Conservation (phyloP, 1,284 basidiomycete genomes). For the Ceratobasidium sp. region DNA sequence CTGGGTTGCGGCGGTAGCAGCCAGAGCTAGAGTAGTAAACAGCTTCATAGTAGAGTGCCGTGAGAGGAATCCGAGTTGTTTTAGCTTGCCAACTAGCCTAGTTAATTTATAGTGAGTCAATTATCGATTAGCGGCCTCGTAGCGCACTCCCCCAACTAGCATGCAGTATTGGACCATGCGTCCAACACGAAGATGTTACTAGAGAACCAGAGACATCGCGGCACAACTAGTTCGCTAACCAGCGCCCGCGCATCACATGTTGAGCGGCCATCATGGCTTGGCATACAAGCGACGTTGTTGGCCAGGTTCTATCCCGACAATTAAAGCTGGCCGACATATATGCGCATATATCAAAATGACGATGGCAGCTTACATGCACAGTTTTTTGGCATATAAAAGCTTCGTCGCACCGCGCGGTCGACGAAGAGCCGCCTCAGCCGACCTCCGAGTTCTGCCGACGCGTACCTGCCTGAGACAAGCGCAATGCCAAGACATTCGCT, state of each 20-base stretch:
- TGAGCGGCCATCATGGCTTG: not conserved
- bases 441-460: conserved; percentile 34
- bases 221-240: not conserved
- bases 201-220: conserved; percentile 5
- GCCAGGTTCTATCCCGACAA: conserved; percentile 16
- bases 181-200: conserved; percentile 36
- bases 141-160: not conserved
- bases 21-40: conserved; percentile 16
- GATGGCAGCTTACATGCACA: conserved; percentile 13
- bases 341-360: conserved; percentile 33
- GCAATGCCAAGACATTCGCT: not conserved
- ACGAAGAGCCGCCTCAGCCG: too few relatives aligned
- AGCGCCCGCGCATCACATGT: conserved; percentile 1
- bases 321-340: not conserved
- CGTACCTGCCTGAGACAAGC: conserved; percentile 2
- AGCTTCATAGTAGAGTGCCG: conserved; percentile 28
- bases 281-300: not conserved
- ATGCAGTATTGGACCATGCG: conserved; percentile 33
- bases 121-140: not conserved
- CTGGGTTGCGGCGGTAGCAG: conserved; percentile 36
- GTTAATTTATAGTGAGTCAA: conserved; percentile 21
- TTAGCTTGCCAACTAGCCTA: not conserved
- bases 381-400: not conserved
- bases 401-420: too few relatives aligned
- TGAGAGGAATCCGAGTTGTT: not conserved